Evolutionary conservation across 305 asterid species (phyloP).

Genomic region (Plantago coronopus): DNA sequence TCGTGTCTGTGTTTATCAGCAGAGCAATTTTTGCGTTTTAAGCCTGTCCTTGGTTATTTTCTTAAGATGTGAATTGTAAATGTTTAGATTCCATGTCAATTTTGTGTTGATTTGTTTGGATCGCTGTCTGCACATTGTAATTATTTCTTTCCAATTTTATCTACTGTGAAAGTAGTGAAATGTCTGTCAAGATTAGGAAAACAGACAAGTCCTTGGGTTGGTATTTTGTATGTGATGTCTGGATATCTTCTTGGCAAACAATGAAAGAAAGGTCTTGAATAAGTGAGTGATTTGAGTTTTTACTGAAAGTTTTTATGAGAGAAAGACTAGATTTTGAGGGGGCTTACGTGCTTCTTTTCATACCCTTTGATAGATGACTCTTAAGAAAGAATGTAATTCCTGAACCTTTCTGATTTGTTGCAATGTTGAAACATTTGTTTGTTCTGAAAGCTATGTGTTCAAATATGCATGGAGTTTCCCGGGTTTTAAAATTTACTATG

Average conservation of each 20-base stretch:
- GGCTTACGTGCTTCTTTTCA: not conserved
- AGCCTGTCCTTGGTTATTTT: slow-evolving; percentile 8
- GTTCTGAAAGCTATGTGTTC: not conserved
- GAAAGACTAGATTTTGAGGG: slow-evolving; percentile 6
- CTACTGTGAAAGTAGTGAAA: slow-evolving; percentile 5
- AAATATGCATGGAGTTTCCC: not conserved
- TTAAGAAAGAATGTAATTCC: slow-evolving; percentile 2
- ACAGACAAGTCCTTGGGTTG: slow-evolving; percentile 17
- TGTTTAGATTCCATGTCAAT: not conserved
- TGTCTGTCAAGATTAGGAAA: not conserved
- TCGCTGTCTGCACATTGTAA: slow-evolving; percentile 17
- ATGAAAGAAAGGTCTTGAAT: not conserved
- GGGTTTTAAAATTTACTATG: not conserved
- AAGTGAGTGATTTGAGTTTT: slow-evolving; percentile 9
- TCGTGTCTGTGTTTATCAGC: slow-evolving; percentile 16
- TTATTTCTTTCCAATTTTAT: slow-evolving; percentile 7
- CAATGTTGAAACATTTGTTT: not conserved
- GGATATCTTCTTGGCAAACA: slow-evolving; percentile 14
- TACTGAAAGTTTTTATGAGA: not conserved
- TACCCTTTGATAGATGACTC: slow-evolving; percentile 8
- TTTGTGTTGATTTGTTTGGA: slow-evolving; percentile 14
- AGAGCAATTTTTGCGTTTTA: slow-evolving; percentile 16
- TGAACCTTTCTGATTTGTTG: slow-evolving; percentile 5
- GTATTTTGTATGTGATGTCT: slow-evolving; percentile 3
- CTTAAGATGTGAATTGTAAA: slow-evolving; percentile 6